phyloP scores from a whole-genome alignment of 306 rosid species.

The Corylus heterophylla region DNA sequence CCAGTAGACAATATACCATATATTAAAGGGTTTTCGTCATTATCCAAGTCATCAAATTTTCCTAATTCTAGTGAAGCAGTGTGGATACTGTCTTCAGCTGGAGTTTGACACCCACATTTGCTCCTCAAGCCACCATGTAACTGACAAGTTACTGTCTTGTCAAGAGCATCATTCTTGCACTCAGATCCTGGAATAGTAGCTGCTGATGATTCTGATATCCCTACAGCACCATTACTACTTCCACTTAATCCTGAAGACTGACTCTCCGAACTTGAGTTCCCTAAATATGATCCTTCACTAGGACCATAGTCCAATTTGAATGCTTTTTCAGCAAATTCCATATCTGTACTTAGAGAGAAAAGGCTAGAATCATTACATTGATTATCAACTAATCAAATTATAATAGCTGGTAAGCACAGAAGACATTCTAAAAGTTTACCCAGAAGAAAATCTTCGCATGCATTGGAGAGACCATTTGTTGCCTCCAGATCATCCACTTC shows the following conservation, averaged over 20 bases:
- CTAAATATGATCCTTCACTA: conserved; percentile 45
- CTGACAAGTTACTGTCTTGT: conserved; percentile 39
- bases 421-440: conserved; percentile 41
- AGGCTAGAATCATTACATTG: conserved; percentile 1
- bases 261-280: conserved; percentile 66
- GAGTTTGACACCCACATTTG: conserved; percentile 48
- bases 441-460: conserved; percentile 74
- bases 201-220: conserved; percentile 60
- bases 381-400: not conserved
- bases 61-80: conserved; percentile 43
- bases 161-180: conserved; percentile 49
- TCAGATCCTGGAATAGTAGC: conserved; percentile 57
- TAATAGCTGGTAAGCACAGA: conserved; percentile 15
- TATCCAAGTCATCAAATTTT: conserved; percentile 41
- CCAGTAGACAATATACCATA: conserved; percentile 41
- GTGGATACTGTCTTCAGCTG: conserved; percentile 46
- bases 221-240: conserved; percentile 62
- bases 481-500: conserved; percentile 71
- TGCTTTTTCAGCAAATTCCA: conserved; percentile 56
- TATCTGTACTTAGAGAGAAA: conserved; percentile 48
- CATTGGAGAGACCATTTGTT: conserved; percentile 54
- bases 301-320: conserved; percentile 44
- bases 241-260: conserved; percentile 80
- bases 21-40: conserved; percentile 37
- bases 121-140: conserved; percentile 46